phyloP scores from a whole-genome alignment of 768 basidiomycete species.

The Podaxis rugospora region DNA sequence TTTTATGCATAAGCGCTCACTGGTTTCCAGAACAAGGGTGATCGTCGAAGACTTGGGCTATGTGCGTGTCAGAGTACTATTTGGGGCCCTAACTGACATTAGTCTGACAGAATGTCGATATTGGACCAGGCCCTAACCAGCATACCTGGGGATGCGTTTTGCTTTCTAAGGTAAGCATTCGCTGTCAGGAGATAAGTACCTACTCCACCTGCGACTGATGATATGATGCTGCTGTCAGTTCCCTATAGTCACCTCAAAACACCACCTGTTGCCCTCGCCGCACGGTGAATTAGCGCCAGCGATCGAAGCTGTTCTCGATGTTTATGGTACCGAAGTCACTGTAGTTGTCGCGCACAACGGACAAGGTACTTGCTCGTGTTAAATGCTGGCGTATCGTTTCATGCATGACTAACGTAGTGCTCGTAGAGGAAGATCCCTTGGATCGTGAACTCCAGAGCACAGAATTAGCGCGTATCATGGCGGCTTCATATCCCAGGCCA shows the following conservation, averaged over 20 bases:
- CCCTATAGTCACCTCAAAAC: slow-evolving; percentile 82
- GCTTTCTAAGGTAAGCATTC: slow-evolving; percentile 59
- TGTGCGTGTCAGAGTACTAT: slow-evolving; percentile 38
- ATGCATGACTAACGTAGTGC: not conserved
- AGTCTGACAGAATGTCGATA: slow-evolving; percentile 68
- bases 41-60: slow-evolving; percentile 77
- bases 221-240: slow-evolving; percentile 40
- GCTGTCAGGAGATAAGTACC: not conserved
- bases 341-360: slow-evolving; percentile 92
- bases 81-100: slow-evolving; percentile 1
- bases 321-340: slow-evolving; percentile 72
- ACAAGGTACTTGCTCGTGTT: slow-evolving; percentile 49
- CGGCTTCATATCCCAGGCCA: slow-evolving; percentile 58
- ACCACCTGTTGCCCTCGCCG: slow-evolving; percentile 86
- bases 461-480: slow-evolving; percentile 79
- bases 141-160: slow-evolving; percentile 90
- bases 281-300: slow-evolving; percentile 84
- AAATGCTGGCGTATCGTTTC: not conserved
- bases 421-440: slow-evolving; percentile 78
- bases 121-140: slow-evolving; percentile 83
- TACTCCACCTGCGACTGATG: not conserved
- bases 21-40: slow-evolving; percentile 57
- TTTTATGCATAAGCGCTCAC: slow-evolving; percentile 7
- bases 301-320: slow-evolving; percentile 79
- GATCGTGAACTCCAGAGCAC: slow-evolving; percentile 84